Evolutionary conservation across 768 basidiomycete species (phyloP), one percentile per base, ranked within the genome.

Genomic region (Hericium erinaceus): DNA sequence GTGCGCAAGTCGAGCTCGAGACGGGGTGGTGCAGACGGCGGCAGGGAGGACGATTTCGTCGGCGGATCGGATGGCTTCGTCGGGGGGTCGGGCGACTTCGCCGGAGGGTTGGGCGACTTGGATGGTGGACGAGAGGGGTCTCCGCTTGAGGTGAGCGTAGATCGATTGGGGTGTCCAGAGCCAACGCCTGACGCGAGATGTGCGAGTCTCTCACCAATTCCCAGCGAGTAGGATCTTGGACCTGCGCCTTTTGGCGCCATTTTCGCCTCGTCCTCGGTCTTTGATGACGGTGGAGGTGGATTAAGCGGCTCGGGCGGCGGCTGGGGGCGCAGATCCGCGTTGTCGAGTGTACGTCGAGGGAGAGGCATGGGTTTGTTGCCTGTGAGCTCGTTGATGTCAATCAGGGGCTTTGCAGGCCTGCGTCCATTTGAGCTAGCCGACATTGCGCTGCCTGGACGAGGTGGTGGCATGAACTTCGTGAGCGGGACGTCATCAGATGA

Each of bases 401-500:
- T 75, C 20, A 79, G 69, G 1, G 78, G 78, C 60, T 76, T 79
- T 9, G 67, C 18, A n/a, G 71, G 73, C 39, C 66, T 63, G n/a
- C 74, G 69, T 41, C 63, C 62, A 12, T 54, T 57, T 24, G 69
- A 70, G 22, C 33, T 52, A 53, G 69, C 67, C 18, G 72, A 69
- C 4, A 61, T 60, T 10, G 84, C 76, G 61, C 84, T 87, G 16
- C 84, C 86, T 15, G 88, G 87, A 39, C 89, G 77, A 51, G 74
- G 77, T 11, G 88, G 87, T 0, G 75, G 74, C 7, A 87, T 71
- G 39, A 89, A 73, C 1, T 72, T 75, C 0, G 85, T 83, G 39
- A 92, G 75, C 12, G 88, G 89, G 2, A 82, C 78, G 61, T 84
- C 75, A 58, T 86, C 79, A 1, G 68, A 72, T n/a, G 75, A 75